These are phyloP conservation scores for Candida khao-thaluensis DNA, from an alignment of 805 yeast genomes.

Conservation along the genomic window DNA sequence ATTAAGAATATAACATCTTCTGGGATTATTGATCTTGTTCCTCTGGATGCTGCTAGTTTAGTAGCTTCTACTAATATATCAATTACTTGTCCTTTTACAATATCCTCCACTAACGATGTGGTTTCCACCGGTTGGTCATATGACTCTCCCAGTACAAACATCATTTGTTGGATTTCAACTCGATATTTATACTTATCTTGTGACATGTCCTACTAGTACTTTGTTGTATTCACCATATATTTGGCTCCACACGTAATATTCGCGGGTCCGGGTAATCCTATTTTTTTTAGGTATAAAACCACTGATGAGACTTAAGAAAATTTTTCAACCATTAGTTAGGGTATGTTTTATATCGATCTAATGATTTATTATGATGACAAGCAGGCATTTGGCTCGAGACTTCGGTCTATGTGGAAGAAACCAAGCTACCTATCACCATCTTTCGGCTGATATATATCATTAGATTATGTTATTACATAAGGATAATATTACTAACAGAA, in stretches of 20 bases:
- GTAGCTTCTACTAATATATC: conserved; percentile 78
- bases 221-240: too few relatives aligned
- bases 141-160: conserved; percentile 96
- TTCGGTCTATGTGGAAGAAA: conserved; percentile 95
- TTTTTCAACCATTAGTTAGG: conserved; percentile 6
- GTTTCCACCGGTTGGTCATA: conserved; percentile 93
- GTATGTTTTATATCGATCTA: conserved; percentile 14
- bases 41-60: conserved; percentile 72
- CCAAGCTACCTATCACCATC: conserved; percentile 80
- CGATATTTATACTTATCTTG: conserved; percentile 66
- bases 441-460: conserved; percentile 12
- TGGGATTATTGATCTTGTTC: conserved; percentile 80
- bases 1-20: conserved; percentile 93
- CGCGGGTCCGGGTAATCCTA: conserved; percentile 5
- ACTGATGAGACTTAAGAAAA: conserved; percentile 6
- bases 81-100: conserved; percentile 91
- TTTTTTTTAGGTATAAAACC: not conserved
- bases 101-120: conserved; percentile 90
- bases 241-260: too few relatives aligned
- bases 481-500: conserved; percentile 3
- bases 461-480: not conserved
- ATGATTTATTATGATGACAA: conserved; percentile 63
- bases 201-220: conserved; percentile 1
- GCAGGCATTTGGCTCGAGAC: conserved; percentile 99
- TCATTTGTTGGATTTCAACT: conserved; percentile 94